These are phyloP conservation scores for Sporobolomyces phaffii DNA, from an alignment of 768 basidiomycete genomes.

Conservation along the genomic window DNA sequence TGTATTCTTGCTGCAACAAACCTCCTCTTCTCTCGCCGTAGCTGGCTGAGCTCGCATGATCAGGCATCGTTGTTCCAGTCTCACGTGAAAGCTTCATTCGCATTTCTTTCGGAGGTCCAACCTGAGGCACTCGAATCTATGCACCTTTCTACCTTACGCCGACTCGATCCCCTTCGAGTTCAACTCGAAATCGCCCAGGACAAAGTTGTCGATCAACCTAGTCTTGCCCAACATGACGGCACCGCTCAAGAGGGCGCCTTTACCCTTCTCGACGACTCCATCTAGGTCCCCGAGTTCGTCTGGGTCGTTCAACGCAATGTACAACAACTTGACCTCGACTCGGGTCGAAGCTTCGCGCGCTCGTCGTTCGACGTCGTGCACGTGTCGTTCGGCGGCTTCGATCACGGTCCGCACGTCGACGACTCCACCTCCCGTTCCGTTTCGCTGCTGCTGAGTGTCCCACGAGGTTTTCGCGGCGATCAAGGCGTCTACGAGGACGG, in stretches of 20 bases:
- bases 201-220: constrained; percentile 84
- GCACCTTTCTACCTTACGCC: no score
- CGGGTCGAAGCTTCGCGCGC: constrained; percentile 16
- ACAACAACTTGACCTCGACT: constrained; percentile 66
- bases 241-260: constrained; percentile 39
- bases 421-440: constrained; percentile 48
- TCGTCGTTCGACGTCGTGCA: constrained; percentile 7
- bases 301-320: constrained; percentile 80
- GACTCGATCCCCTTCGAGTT: constrained; percentile 12
- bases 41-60: no score
- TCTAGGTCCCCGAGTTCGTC: constrained; percentile 64
- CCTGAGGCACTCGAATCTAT: not conserved
- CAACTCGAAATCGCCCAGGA: constrained; percentile 52
- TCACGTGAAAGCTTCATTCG: no score
- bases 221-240: constrained; percentile 70
- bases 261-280: constrained; percentile 44
- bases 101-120: no score
- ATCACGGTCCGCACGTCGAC: constrained; percentile 35
- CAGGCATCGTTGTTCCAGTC: no score
- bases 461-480: constrained; percentile 57
- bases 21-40: no score
- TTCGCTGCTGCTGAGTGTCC: constrained; percentile 53
- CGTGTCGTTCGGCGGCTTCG: constrained; percentile 21
- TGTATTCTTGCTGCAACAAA: no score
- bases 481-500: constrained; percentile 66